These are phyloP conservation scores for Plantago major DNA, from an alignment of 257 asterid species.

Conservation along the genomic window DNA sequence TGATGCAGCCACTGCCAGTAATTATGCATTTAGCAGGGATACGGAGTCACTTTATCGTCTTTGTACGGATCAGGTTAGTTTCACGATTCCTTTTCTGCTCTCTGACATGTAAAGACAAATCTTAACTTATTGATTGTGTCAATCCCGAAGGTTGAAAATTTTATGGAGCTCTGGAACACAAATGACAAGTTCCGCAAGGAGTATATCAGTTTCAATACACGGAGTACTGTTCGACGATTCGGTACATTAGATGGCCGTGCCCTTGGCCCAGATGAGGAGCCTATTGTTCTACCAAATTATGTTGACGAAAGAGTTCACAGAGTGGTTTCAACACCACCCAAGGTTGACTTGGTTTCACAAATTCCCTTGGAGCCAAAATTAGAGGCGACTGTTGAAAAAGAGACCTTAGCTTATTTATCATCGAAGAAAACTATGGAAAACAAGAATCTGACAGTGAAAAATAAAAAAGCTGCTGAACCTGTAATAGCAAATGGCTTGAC, in stretches of 20 bases:
- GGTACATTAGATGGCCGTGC: constrained; percentile 90
- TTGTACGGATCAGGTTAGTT: constrained; percentile 59
- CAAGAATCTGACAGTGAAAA: constrained; percentile 27
- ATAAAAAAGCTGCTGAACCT: constrained; percentile 19
- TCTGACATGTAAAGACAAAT: constrained; percentile 4
- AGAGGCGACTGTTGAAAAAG: constrained; percentile 26
- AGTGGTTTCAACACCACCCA: constrained; percentile 26
- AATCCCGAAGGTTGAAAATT: constrained; percentile 49
- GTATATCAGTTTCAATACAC: constrained; percentile 50
- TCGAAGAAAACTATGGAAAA: constrained; percentile 26
- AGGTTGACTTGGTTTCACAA: constrained; percentile 27
- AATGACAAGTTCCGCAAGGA: constrained; percentile 62
- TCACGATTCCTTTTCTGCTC: constrained; percentile 1
- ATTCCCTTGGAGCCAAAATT: constrained; percentile 33
- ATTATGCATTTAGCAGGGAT: constrained; percentile 47
- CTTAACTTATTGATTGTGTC: constrained; percentile 4
- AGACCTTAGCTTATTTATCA: constrained; percentile 13
- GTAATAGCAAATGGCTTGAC: constrained; percentile 29
- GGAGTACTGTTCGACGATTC: constrained; percentile 71
- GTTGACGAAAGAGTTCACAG: constrained; percentile 36
- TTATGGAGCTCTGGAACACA: constrained; percentile 76
- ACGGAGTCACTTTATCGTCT: constrained; percentile 48
- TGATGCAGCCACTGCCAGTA: constrained; percentile 48
- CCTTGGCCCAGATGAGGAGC: constrained; percentile 81
- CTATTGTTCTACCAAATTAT: constrained; percentile 48